These are phyloP conservation scores for Orbilia brochopaga DNA, from an alignment of 2,329 filamentous ascomycete species.

Conservation along the genomic window DNA sequence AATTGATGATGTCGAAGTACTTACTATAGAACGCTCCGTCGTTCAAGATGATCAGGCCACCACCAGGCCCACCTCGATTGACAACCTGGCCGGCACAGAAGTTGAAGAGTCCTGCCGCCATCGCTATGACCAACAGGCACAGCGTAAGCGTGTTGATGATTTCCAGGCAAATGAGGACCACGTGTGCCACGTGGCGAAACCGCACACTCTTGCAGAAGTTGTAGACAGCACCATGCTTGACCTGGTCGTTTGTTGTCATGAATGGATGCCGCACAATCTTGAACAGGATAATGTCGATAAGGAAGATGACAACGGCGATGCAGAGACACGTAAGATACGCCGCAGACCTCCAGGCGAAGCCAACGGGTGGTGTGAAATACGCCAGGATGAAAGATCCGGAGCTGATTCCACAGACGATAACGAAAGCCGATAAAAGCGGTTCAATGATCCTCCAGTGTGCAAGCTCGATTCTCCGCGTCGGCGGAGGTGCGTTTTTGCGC, in stretches of 20 bases:
- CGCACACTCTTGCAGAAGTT: conserved; percentile 27
- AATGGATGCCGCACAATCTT: conserved; percentile 39
- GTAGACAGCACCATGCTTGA: conserved; percentile 27
- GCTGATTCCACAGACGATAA: conserved; percentile 58
- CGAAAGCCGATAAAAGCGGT: conserved; percentile 58
- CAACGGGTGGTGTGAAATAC: conserved; percentile 61
- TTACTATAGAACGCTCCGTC: conserved; percentile 56
- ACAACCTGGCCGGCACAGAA: conserved; percentile 59
- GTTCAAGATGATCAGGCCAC: conserved; percentile 60
- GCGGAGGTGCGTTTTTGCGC: conserved; percentile 9
- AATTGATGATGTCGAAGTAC: conserved; percentile 48
- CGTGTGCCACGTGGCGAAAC: conserved; percentile 22
- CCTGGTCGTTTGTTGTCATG: conserved; percentile 13
- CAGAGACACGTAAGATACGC: conserved; percentile 60
- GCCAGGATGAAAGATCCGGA: conserved; percentile 59
- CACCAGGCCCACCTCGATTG: conserved; percentile 56
- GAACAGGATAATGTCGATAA: conserved; percentile 57
- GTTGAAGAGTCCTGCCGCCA: conserved; percentile 60
- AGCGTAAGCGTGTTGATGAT: conserved; percentile 58
- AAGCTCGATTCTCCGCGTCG: conserved; percentile 55
- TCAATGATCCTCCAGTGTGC: conserved; percentile 59
- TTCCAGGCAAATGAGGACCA: conserved; percentile 55
- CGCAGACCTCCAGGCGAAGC: conserved; percentile 59
- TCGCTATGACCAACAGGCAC: conserved; percentile 57
- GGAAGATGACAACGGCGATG: conserved; percentile 56